phyloP scores from a whole-genome alignment of 495 filamentous ascomycete genomes.

The Penicillium ochrochloron region DNA sequence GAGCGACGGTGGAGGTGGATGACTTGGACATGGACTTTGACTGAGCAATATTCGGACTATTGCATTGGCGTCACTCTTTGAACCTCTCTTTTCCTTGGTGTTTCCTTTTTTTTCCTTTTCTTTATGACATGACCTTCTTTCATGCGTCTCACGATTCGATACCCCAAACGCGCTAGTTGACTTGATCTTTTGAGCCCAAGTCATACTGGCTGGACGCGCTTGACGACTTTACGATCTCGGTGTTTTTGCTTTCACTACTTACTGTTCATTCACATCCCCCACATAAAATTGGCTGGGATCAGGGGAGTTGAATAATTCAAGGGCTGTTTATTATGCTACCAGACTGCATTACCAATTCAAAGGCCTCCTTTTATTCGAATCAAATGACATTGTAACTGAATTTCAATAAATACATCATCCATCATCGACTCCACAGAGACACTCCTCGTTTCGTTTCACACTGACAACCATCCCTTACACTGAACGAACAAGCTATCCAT shows the following conservation, averaged over 20 bases:
- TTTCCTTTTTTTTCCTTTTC: slow-evolving; percentile 8
- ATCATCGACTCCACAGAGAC: slow-evolving; percentile 9
- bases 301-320: background rate
- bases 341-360: slow-evolving; percentile 1
- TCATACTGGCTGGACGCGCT: slow-evolving; percentile 15
- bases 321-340: background rate
- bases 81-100: background rate
- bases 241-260: slow-evolving; percentile 16
- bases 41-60: slow-evolving; percentile 8
- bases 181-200: slow-evolving; percentile 16
- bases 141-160: slow-evolving; percentile 30
- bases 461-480: background rate
- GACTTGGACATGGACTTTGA: slow-evolving; percentile 55
- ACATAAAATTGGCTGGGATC: background rate
- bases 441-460: background rate
- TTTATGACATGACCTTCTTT: background rate
- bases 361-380: background rate
- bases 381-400: slow-evolving; percentile 14
- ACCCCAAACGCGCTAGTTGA: slow-evolving; percentile 29
- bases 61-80: slow-evolving; percentile 9
- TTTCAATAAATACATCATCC: slow-evolving; percentile 15
- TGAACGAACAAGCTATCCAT: background rate
- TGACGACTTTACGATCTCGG: slow-evolving; percentile 30
- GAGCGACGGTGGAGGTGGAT: slow-evolving; percentile 76
- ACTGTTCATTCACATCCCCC: background rate